Evolutionary conservation across 2,329 filamentous ascomycete genomes (phyloP).

Genomic region (Chrysoporthe puriensis): DNA sequence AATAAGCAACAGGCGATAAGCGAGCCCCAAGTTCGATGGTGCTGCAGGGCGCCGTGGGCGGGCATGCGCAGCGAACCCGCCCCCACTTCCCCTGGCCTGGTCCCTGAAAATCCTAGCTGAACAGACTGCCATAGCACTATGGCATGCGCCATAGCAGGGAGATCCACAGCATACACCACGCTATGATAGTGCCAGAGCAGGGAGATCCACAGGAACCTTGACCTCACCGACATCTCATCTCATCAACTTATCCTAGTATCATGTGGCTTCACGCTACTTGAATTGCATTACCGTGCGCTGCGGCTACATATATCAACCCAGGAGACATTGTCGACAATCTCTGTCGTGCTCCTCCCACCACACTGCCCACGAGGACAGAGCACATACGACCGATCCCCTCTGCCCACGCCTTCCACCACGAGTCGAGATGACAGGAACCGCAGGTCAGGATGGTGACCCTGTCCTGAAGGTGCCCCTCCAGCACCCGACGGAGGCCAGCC

Average conservation of each 20-base stretch:
- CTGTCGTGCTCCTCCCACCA: background rate
- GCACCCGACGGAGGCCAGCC: slow-evolving; percentile 59
- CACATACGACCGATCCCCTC: background rate
- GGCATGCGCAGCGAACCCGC: background rate
- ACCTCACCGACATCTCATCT: slow-evolving; percentile 15
- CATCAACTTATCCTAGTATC: background rate
- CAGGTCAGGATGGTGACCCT: slow-evolving; percentile 1
- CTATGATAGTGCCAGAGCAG: too few species aligned
- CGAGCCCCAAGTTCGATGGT: background rate
- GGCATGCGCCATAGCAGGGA: background rate
- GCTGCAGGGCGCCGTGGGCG: background rate
- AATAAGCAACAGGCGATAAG: background rate
- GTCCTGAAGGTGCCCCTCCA: slow-evolving; percentile 57
- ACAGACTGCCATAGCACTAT: background rate
- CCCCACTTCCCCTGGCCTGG: background rate
- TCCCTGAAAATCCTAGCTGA: background rate
- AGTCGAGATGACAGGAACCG: slow-evolving; percentile 3
- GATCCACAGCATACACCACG: too few species aligned
- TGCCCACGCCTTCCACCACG: background rate
- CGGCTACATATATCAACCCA: background rate
- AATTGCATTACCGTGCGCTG: background rate
- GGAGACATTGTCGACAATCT: background rate
- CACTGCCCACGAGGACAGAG: background rate
- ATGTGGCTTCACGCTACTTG: background rate
- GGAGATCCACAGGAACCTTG: background rate